Percentiles rank a stretch among this genome's conserved stretches.
Conservation (phyloP, 306 rosid genomes). For the Citrullus mucosospermus region DNA sequence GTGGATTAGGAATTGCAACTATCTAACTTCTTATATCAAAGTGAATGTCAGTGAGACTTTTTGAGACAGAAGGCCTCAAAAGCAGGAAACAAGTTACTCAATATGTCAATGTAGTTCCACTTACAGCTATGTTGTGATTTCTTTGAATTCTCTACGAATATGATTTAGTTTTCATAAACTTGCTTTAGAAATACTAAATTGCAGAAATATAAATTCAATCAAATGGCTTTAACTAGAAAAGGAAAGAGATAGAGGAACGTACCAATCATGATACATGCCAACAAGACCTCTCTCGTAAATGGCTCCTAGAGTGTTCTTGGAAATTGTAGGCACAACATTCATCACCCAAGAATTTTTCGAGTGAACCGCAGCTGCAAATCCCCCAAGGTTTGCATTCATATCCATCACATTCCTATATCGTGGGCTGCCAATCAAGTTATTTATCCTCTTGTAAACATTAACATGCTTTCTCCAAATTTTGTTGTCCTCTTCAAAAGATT, state of each 20-base stretch:
- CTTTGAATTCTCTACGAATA: background rate
- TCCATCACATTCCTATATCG: slow-evolving; percentile 89
- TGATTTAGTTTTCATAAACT: background rate
- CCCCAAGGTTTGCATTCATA: slow-evolving; percentile 97
- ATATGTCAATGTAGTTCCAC: background rate
- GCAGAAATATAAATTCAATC: background rate
- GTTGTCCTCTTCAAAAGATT: slow-evolving; percentile 73
- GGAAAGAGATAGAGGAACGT: slow-evolving; percentile 12
- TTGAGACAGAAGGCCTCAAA: background rate
- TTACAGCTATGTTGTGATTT: background rate
- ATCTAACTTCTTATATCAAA: background rate
- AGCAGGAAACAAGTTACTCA: background rate
- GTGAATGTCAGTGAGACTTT: background rate
- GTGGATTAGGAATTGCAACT: background rate
- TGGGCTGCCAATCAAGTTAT: slow-evolving; percentile 53
- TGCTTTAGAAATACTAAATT: background rate
- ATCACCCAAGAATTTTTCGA: slow-evolving; percentile 85
- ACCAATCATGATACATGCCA: slow-evolving; percentile 98
- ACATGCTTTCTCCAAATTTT: slow-evolving; percentile 73
- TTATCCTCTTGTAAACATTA: slow-evolving; percentile 50
- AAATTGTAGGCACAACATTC: slow-evolving; percentile 82
- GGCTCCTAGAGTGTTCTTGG: slow-evolving; percentile 72
- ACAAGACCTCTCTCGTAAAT: slow-evolving; percentile 87
- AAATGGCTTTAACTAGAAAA: background rate
- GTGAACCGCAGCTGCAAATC: slow-evolving; percentile 86